A percentile compares a stretch with the other conserved stretches of the same genome.
Conservation (phyloP, 441 rosid species). For the Pelargonium myrrhifolium region DNA sequence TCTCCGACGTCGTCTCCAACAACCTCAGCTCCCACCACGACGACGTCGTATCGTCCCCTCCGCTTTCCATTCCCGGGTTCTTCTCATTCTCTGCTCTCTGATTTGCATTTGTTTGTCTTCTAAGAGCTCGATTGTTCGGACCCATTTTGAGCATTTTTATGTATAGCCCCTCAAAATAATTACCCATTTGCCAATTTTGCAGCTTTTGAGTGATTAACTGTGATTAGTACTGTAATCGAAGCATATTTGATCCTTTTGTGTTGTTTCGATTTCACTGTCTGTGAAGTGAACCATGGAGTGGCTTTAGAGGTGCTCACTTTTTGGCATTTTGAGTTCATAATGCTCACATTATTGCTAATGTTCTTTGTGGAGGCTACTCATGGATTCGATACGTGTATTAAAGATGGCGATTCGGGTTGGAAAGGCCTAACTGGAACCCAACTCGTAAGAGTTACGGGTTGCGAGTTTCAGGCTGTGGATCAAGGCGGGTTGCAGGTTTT, state of each 20-base stretch:
- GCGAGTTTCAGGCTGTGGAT: too few relatives aligned
- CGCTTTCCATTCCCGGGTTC: constrained; percentile 22
- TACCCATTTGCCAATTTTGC: not conserved
- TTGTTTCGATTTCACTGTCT: not conserved
- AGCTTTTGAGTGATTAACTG: not conserved
- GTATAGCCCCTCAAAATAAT: not conserved
- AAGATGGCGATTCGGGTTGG: too few relatives aligned
- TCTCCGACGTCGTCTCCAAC: constrained; percentile 27
- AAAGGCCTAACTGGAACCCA: too few relatives aligned
- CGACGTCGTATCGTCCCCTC: constrained; percentile 23
- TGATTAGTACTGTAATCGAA: not conserved
- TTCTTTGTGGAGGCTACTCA: not conserved
- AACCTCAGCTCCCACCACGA: constrained; percentile 15
- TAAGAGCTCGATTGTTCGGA: not conserved
- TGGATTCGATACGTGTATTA: not conserved
- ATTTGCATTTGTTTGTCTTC: not conserved
- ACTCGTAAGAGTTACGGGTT: too few relatives aligned
- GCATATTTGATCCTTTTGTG: not conserved
- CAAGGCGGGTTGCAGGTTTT: too few relatives aligned
- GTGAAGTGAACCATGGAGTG: not conserved
- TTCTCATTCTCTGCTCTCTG: constrained; percentile 10
- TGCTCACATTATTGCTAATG: too few relatives aligned
- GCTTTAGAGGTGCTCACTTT: not conserved
- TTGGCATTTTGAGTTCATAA: too few relatives aligned
- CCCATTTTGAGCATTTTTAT: not conserved